Percentiles rank a stretch among this genome's conserved stretches.
These are phyloP conservation scores for Brasenia schreberi DNA, from an alignment of 164 flowering plant species.

Conservation along the genomic window DNA sequence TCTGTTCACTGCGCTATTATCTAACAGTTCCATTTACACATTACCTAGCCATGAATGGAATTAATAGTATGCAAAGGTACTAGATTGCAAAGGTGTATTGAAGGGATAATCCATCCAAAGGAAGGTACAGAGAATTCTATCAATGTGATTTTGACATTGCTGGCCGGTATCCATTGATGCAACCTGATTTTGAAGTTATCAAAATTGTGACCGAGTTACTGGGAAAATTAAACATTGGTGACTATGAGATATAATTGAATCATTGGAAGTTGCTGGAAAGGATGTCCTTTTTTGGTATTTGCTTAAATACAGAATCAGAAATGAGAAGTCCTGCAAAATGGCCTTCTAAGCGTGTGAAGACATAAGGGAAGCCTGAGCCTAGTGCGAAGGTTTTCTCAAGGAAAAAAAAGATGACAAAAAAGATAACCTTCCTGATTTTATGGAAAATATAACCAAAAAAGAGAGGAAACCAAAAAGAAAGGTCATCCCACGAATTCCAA, in stretches of 20 bases:
- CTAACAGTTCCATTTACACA: constrained; percentile 93
- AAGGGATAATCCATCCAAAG: constrained; percentile 50
- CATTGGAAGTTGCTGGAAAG: no score
- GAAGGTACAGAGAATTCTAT: constrained; percentile 63
- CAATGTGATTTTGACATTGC: constrained; percentile 97
- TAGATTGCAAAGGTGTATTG: constrained; percentile 89
- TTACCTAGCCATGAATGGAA: constrained; percentile 20
- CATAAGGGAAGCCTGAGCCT: no score
- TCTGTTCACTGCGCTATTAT: constrained; percentile 86
- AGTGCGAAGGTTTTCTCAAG: no score
- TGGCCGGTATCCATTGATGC: constrained; percentile 72
- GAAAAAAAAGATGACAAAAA: no score
- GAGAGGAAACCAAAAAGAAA: no score
- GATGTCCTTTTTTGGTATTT: no score
- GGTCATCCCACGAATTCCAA: no score
- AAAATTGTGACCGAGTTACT: constrained; percentile 77
- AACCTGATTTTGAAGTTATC: constrained; percentile 80
- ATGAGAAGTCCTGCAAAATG: no score
- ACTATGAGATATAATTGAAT: constrained; percentile 29
- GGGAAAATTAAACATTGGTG: constrained; percentile 71
- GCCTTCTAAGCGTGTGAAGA: no score
- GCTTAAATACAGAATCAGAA: no score
- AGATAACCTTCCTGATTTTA: no score
- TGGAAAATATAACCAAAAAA: no score
- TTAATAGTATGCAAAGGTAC: constrained; percentile 58